Conservation (phyloP, 2,329 filamentous ascomycete species). For the Dactylellina drechsleri region DNA sequence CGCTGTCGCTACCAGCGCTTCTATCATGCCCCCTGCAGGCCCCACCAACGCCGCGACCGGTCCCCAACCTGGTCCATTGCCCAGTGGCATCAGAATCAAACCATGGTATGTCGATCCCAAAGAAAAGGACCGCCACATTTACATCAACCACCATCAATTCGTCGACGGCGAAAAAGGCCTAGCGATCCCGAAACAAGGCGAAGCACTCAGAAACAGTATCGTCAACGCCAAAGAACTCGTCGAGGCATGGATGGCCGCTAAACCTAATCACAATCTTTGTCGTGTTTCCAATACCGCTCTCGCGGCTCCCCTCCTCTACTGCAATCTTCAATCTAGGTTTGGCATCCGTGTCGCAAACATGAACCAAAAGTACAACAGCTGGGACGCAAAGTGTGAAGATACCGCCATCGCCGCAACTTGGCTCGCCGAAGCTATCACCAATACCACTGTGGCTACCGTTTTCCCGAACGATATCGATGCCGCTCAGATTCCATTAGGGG, state of each 20-base stretch:
- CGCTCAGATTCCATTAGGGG: neutral
- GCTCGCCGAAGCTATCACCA: conserved; percentile 1
- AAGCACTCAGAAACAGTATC: conserved; percentile 18
- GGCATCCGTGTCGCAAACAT: conserved; percentile 15
- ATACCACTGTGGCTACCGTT: neutral
- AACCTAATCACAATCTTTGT: too few relatives aligned
- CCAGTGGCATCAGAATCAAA: too few relatives aligned
- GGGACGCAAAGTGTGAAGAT: conserved; percentile 3
- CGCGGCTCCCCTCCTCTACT: neutral
- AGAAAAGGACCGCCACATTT: neutral
- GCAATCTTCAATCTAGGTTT: conserved; percentile 9
- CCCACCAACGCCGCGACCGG: too few relatives aligned
- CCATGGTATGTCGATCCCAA: too few relatives aligned
- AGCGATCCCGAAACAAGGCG: neutral
- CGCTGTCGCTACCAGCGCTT: too few relatives aligned
- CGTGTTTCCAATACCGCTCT: too few relatives aligned
- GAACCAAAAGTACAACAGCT: neutral
- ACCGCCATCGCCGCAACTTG: neutral
- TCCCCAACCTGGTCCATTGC: too few relatives aligned
- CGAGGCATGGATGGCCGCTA: neutral
- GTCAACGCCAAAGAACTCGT: conserved; percentile 12
- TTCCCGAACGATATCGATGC: conserved; percentile 1
- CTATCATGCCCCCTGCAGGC: too few relatives aligned
- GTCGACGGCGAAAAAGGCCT: neutral
- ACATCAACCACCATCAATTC: conserved; percentile 3